Base-by-base conservation (phyloP, 1,139 yeast species). In the Nakaseomyces sp. region DNA sequence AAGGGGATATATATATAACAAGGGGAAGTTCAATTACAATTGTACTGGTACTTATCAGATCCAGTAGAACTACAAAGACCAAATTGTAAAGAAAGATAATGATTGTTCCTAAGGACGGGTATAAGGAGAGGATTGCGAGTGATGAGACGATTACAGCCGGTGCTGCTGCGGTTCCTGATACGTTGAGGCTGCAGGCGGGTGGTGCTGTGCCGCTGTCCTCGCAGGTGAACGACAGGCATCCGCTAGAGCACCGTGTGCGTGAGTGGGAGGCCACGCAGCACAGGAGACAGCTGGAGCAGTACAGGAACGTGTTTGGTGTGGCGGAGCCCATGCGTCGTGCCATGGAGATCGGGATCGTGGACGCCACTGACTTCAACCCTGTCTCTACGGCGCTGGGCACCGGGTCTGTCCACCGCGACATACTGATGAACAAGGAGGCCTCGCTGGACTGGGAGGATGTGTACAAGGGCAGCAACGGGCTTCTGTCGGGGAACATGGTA, bases 391-490 rank as follows among this genome's bases (percentile, higher is more conserved):
- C 69, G 42, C 36, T 32, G 18, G 57, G 69, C n/a, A 53, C 70
- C 8, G 19, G 51, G 10, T 68, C 71, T 43, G 51, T 86, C 55
- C 95, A 86, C 60, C 74, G 71, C 47, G 96, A 89, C 58, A 83
- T 91, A 44, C 72, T 93, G 50, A 65, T 77, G 62, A 85, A 85
- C 66, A 80, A 75, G 55, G 97, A 91, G 50, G 65, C 80, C 18
- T 66, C 76, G 12, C 68, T 91, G 39, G 96, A 87, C 55, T 91
- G 97, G 96, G 97, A 91, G 59, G 98, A 93, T 60, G 73, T 91
- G 17, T 91, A 88, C 64, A 71, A 74, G 2, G 74, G 69, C 46
- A 22, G 51, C 5, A 50, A 43, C 13, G 52, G 45, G 2, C 28
- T 49, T 16, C 48, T 48, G 5, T 50, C 50, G 13, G 57, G 54